Evolutionary conservation across 129 eudicot genomes (phyloP), one percentile per base, ranked within the genome.

Genomic region (Pittosporum tobira): DNA sequence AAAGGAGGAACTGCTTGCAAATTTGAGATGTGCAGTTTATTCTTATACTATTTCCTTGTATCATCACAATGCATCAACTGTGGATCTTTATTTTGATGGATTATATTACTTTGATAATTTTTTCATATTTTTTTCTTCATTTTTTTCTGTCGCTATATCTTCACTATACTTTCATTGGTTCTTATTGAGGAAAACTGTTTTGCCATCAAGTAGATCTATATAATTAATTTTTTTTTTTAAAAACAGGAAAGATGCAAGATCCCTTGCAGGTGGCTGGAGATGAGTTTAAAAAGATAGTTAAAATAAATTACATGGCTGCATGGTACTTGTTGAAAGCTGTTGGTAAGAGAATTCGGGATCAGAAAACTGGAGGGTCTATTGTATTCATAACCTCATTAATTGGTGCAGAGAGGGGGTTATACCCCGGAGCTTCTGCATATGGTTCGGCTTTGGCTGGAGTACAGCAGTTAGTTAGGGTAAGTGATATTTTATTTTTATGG

Each of bases 341-440:
- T 62, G 85, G 84, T 13, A 77, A 47, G 66, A 69, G 77, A 56
- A 85, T 85, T 91, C 78, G 95, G 65, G 97, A 89, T 71, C 79
- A 77, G 68, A 80, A 83, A 70, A 64, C 86, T 53, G 97, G 95
- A 27, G 97, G 97, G 37, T 85, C 95, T 22, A 74, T 90, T 58
- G 87, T 90, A 12, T 77, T 90, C 62, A 26, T 90, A 88, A 86
- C 87, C 65, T 70, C 98, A 26, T 69, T 86, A 70, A 63, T 73
- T 15, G 98, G 98, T 23, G 94, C 87, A 11, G 98, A 90, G 70
- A 83, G 95, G 80, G 98, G 98, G 48, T 44, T 90, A 55, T 90
- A 85, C 71, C 94, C 72, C 48, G 95, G 98, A 25, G 85, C 95
- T 56, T 89, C 94, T 62, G 95, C 95, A 19, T 90, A 73, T 76